phyloP scores from a whole-genome alignment of 352 stramenopile species.

The Sclerospora graminicola region DNA sequence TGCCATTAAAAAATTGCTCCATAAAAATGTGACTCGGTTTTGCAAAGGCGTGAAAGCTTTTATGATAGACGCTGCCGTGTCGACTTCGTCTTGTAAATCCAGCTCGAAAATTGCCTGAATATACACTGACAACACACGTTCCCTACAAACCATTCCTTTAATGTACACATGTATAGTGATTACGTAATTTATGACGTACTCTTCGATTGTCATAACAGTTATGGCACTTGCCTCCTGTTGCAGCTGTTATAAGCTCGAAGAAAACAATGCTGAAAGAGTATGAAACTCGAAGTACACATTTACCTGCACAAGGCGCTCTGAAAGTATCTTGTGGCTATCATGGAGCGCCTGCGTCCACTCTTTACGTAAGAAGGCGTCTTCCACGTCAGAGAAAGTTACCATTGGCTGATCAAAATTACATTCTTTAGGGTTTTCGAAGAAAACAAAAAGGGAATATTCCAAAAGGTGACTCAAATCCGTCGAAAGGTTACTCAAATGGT shows the following conservation, averaged over 20 bases:
- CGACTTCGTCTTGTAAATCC: constrained; percentile 40
- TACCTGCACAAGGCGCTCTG: constrained; percentile 22
- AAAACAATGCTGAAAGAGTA: no score
- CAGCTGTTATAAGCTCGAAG: no score
- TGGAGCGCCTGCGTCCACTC: constrained; percentile 45
- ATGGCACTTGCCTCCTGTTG: constrained; percentile 4
- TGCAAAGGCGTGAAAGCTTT: constrained; percentile 34
- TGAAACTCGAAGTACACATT: no score
- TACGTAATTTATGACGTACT: constrained; percentile 8
- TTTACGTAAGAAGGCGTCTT: constrained; percentile 47
- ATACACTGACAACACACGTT: constrained; percentile 54
- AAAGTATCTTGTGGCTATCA: constrained; percentile 36
- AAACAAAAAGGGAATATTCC: no score
- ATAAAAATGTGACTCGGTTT: constrained; percentile 31
- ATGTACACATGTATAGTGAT: no score
- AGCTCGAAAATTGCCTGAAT: constrained; percentile 57
- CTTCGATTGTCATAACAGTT: constrained; percentile 11
- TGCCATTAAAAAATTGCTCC: constrained; percentile 53
- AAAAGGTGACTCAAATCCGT: no score
- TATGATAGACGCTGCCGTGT: constrained; percentile 30
- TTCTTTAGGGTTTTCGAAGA: no score
- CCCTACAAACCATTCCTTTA: constrained; percentile 19
- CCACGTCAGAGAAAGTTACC: constrained; percentile 22
- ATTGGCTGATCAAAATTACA: no score
- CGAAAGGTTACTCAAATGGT: no score